phyloP scores from a whole-genome alignment of 1,284 basidiomycete species.

The Erythrobasidium hasegawianum region DNA sequence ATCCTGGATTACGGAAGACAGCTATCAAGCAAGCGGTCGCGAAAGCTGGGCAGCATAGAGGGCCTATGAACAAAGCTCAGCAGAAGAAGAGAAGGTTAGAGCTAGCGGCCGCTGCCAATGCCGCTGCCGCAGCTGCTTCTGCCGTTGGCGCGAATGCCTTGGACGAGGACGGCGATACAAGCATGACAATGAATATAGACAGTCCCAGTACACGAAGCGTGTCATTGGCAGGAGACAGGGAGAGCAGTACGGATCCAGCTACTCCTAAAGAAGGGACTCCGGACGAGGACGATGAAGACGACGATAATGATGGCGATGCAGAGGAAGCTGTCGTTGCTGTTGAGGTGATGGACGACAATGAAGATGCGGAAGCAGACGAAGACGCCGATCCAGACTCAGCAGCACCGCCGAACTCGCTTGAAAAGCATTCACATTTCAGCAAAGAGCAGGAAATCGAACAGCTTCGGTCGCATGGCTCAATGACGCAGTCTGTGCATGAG shows the following conservation, averaged over 20 bases:
- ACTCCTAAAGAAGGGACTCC: conserved; percentile 37
- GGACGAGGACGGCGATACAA: conserved; percentile 27
- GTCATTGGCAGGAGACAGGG: conserved; percentile 60
- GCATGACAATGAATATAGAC: conserved; percentile 54
- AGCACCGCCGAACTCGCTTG: conserved; percentile 49
- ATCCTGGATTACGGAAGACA: conserved; percentile 42
- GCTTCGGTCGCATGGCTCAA: conserved; percentile 93
- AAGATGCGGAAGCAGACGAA: conserved; percentile 55
- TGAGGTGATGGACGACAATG: conserved; percentile 53
- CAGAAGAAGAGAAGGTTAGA: conserved; percentile 22
- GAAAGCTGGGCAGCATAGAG: conserved; percentile 37
- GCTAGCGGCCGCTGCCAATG: background rate
- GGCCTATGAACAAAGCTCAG: conserved; percentile 29
- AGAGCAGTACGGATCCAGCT: conserved; percentile 57
- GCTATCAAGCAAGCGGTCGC: conserved; percentile 42
- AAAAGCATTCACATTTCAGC: conserved; percentile 58
- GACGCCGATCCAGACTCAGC: conserved; percentile 50
- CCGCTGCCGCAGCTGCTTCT: conserved; percentile 5
- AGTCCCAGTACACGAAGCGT: conserved; percentile 60
- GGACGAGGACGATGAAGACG: conserved; percentile 50
- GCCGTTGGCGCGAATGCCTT: conserved; percentile 5
- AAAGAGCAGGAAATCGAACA: conserved; percentile 99
- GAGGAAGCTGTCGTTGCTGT: conserved; percentile 28
- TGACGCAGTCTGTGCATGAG: conserved; percentile 98
- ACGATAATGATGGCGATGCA: conserved; percentile 41